phyloP scores from a whole-genome alignment of 2,329 filamentous ascomycete species.

The Penicillium occitanis region DNA sequence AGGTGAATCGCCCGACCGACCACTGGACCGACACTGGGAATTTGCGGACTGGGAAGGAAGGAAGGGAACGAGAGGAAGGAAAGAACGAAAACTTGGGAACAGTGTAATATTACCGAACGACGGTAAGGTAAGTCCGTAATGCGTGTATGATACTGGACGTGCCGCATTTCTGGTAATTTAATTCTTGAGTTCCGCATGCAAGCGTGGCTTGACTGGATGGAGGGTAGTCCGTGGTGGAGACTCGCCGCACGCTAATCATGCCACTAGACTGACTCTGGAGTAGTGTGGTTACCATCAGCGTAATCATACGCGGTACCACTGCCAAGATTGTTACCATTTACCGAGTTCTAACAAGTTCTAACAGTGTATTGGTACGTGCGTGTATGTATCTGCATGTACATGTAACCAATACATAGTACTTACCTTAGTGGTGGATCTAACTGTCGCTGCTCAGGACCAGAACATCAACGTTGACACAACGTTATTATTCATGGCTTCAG shows the following conservation, averaged over 20 bases:
- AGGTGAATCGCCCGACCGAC: conserved; percentile 6
- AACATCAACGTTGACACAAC: conserved; percentile 11
- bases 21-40: neutral
- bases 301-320: neutral
- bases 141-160: neutral
- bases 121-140: conserved; percentile 7
- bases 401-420: neutral
- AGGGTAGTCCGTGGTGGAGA: neutral
- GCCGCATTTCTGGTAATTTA: conserved; percentile 16
- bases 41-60: conserved; percentile 7
- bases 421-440: neutral
- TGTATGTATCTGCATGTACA: neutral
- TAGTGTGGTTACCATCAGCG: neutral
- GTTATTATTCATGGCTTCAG: conserved; percentile 16
- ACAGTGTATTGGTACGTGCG: neutral
- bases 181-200: neutral
- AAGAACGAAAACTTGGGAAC: conserved; percentile 6
- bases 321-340: neutral
- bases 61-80: neutral
- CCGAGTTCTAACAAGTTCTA: neutral
- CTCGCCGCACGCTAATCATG: neutral
- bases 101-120: conserved; percentile 1
- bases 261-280: neutral
- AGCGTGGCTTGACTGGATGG: neutral
- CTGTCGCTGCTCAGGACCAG: neutral